phyloP scores from a whole-genome alignment of 2,329 filamentous ascomycete genomes.

The Colletotrichum orbiculare region DNA sequence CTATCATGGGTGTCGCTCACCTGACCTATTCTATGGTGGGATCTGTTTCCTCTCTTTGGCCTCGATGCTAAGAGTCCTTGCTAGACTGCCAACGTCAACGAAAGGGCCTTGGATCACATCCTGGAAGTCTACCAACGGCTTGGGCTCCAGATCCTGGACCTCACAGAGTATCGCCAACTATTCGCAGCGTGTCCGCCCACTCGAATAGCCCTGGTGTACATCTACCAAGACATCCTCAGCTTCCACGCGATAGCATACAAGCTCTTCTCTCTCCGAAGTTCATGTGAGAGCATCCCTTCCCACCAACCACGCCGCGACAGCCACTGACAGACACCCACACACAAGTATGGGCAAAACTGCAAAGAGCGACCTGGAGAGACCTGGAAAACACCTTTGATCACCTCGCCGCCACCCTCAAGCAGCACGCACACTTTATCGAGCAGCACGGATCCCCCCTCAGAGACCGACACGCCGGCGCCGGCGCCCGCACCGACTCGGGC shows the following conservation, averaged over 20 bases:
- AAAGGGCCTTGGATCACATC: constrained; percentile 32
- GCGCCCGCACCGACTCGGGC: constrained; percentile 11
- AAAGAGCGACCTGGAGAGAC: constrained; percentile 31
- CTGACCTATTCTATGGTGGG: background rate
- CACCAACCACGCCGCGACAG: background rate
- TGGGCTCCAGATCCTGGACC: constrained; percentile 8
- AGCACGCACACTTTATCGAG: constrained; percentile 3
- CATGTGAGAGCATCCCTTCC: constrained; percentile 13
- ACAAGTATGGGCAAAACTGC: constrained; percentile 24
- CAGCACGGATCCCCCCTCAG: constrained; percentile 1
- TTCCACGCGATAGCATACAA: constrained; percentile 25
- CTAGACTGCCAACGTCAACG: constrained; percentile 21
- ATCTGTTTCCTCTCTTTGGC: no score
- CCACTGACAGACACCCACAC: background rate
- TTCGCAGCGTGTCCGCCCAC: constrained; percentile 1
- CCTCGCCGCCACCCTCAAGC: constrained; percentile 3
- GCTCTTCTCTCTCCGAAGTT: constrained; percentile 18
- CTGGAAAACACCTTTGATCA: constrained; percentile 13
- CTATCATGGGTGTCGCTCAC: background rate
- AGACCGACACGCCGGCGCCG: background rate
- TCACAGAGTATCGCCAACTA: constrained; percentile 8
- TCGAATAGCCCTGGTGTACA: constrained; percentile 13
- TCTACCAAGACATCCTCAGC: constrained; percentile 26
- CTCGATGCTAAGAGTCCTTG: background rate
- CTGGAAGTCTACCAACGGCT: constrained; percentile 34